phyloP scores from a whole-genome alignment of 768 basidiomycete species.

The Podaxis pistillaris region DNA sequence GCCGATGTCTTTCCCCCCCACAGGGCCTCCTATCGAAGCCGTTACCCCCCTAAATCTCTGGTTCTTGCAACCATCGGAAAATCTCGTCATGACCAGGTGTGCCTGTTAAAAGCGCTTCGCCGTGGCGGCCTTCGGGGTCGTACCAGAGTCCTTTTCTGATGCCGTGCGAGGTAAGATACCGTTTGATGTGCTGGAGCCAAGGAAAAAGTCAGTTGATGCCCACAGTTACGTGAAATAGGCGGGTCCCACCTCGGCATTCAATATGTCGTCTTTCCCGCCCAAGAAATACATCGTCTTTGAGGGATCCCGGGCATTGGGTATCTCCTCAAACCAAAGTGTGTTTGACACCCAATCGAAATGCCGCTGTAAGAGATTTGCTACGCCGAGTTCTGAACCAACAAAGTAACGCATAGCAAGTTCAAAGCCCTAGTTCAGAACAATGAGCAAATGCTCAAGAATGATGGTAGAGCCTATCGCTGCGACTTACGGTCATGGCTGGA shows the following conservation, averaged over 20 bases:
- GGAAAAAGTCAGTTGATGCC: neutral
- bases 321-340: slow-evolving; percentile 87
- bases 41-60: neutral
- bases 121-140: slow-evolving; percentile 62
- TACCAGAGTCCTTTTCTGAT: slow-evolving; percentile 64
- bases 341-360: slow-evolving; percentile 88
- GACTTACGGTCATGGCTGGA: slow-evolving; percentile 57
- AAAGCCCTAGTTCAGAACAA: slow-evolving; percentile 51
- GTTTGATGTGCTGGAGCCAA: slow-evolving; percentile 56
- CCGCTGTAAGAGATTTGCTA: slow-evolving; percentile 79
- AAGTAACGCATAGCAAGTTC: slow-evolving; percentile 87
- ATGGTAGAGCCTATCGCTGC: neutral
- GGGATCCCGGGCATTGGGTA: slow-evolving; percentile 73
- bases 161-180: slow-evolving; percentile 76
- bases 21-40: neutral
- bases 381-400: slow-evolving; percentile 83
- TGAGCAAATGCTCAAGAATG: slow-evolving; percentile 24
- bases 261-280: slow-evolving; percentile 80
- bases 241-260: slow-evolving; percentile 61
- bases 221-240: neutral
- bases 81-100: slow-evolving; percentile 55
- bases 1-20: neutral
- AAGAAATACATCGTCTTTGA: slow-evolving; percentile 70
- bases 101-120: slow-evolving; percentile 53
- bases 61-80: slow-evolving; percentile 56